Conservation (phyloP, 164 flowering plant genomes). For the Chimonanthus praecox region DNA sequence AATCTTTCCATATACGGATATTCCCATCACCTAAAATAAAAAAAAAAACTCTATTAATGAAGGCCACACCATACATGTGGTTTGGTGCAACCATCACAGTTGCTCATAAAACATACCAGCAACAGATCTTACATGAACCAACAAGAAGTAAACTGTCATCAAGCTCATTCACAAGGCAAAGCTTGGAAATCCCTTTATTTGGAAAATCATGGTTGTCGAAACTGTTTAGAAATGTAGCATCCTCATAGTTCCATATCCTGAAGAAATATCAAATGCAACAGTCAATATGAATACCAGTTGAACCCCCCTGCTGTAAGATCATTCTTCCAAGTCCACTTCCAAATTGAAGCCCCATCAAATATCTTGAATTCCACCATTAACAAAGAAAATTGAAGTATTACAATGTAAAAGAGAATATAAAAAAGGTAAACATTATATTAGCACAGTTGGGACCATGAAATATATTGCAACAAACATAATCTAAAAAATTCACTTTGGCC, state of each 20-base stretch:
- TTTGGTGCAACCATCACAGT: conserved; percentile 7
- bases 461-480: too few relatives aligned
- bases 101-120: conserved; percentile 16
- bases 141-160: conserved; percentile 95
- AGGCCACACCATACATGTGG: background rate
- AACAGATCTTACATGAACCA: conserved; percentile 74
- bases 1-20: conserved; percentile 91
- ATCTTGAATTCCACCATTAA: background rate
- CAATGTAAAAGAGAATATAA: too few relatives aligned
- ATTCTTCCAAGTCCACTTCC: too few relatives aligned
- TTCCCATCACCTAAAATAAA: conserved; percentile 67
- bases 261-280: background rate
- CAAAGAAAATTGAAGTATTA: too few relatives aligned
- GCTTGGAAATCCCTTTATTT: conserved; percentile 85
- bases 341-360: background rate
- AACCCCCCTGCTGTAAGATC: too few relatives aligned
- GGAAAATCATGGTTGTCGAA: conserved; percentile 85
- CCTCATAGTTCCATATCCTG: conserved; percentile 93
- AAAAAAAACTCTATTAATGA: too few relatives aligned
- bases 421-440: too few relatives aligned
- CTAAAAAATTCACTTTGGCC: too few relatives aligned
- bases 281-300: background rate
- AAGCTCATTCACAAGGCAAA: conserved; percentile 89
- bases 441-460: too few relatives aligned
- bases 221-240: conserved; percentile 55